These are phyloP conservation scores for Zymoseptoria pseudotritici DNA, from an alignment of 2,329 filamentous ascomycete species.

Conservation along the genomic window DNA sequence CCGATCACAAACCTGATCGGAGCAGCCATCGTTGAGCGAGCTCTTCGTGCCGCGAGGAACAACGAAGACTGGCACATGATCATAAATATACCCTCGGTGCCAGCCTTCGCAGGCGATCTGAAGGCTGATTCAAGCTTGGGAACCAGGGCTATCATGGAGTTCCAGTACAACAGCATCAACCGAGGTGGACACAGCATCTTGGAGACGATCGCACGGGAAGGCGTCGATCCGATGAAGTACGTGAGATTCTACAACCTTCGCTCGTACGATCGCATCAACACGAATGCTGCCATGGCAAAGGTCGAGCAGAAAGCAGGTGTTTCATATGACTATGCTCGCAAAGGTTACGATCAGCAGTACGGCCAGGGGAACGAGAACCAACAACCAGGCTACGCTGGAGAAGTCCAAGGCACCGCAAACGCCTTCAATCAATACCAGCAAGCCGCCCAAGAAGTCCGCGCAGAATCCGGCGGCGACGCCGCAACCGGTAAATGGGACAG, in stretches of 20 bases:
- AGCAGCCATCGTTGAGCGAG: constrained; percentile 68
- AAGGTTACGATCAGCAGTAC: constrained; percentile 43
- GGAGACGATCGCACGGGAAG: constrained; percentile 57
- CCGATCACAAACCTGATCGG: constrained; percentile 74
- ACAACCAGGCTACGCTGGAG: constrained; percentile 29
- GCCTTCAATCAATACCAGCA: constrained; percentile 65
- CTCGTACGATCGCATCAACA: constrained; percentile 78
- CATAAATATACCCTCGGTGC: constrained; percentile 70
- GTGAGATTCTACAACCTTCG: constrained; percentile 80
- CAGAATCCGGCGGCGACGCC: constrained; percentile 36
- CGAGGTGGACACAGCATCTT: constrained; percentile 72
- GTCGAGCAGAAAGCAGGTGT: constrained; percentile 59
- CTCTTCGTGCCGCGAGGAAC: constrained; percentile 60
- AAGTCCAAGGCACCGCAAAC: constrained; percentile 15
- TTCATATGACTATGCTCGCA: constrained; percentile 58
- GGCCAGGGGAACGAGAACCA: constrained; percentile 18
- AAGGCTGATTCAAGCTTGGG: constrained; percentile 64
- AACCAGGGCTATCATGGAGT: constrained; percentile 82
- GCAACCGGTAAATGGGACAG: constrained; percentile 60
- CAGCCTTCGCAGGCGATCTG: constrained; percentile 75
- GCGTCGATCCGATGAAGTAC: constrained; percentile 64
- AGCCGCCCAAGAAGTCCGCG: constrained; percentile 49
- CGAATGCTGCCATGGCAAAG: constrained; percentile 51
- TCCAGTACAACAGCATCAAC: constrained; percentile 73
- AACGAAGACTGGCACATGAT: constrained; percentile 66